Base-by-base conservation (phyloP, 345 rosid genomes). In the Balakata baccata region DNA sequence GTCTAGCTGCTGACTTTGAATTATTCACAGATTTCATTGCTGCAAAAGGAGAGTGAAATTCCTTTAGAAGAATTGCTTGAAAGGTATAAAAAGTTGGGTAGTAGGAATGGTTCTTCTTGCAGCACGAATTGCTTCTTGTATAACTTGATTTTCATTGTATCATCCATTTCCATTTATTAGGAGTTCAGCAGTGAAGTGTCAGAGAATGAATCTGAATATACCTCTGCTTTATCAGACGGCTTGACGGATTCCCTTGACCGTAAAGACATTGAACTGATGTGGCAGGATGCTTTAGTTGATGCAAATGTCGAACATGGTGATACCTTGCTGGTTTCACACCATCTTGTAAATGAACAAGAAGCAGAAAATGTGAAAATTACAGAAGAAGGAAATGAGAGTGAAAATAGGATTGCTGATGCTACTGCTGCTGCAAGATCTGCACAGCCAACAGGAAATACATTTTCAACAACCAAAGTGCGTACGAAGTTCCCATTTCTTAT, bases 401-500 rank as follows among this genome's bases (percentile, higher is more conserved):
- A 89, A 79, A 78, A 81, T 79, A 86, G 85, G 84, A 86, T 96
- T 83, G 98, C 93, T 75, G 98, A 91, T 91, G 99, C 98, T 66
- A 97, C 98, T 65, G 98, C 97, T 41, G 99, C 96, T 64, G 99
- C 99, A 78, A 89, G 99, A 85, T 90, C 93, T 75, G 99, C 99
- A 49, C 99, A 96, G 75, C 99, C 99, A 68, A 96, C 99, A 23
- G 99, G 99, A 72, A 93, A 87, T 82, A 96, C 99, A 22, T 96
- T 87, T 81, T 91, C 89, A 34, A 96, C 99, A 69, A 96, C 98
- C 52, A 88, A 90, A 81, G 99, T 96, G 82, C 89, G 98, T 43
- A 96, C 99, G 14, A 96, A 92, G 81, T 83, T 93, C 76, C 99
- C 99, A 20, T 96, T 96, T 87, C 97, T 96, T 81, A 89, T 96